Evolutionary conservation across 768 basidiomycete genomes (phyloP).

Genomic region (Rhizopogon roseolus): DNA sequence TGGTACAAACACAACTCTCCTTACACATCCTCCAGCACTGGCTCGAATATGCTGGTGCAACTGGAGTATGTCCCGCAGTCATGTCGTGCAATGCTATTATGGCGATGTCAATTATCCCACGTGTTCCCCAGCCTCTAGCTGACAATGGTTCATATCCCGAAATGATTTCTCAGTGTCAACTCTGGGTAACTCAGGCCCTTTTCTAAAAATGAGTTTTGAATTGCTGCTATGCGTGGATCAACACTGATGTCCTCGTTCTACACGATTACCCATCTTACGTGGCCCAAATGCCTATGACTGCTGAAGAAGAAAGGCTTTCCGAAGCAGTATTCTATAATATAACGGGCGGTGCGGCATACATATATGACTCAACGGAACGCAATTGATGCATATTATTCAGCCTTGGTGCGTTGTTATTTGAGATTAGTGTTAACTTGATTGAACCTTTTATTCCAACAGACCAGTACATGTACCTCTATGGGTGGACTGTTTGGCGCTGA

Average conservation of each 20-base stretch:
- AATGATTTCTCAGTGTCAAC: constrained; percentile 11
- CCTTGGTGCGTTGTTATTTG: constrained; percentile 9
- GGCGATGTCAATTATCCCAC: constrained; percentile 2
- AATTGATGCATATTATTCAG: constrained; percentile 16
- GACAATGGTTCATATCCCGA: constrained; percentile 18
- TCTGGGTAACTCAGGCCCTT: constrained; percentile 15
- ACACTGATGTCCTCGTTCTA: constrained; percentile 15
- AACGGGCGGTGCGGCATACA: constrained; percentile 9
- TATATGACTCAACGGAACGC: constrained; percentile 17
- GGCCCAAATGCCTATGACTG: constrained; percentile 6
- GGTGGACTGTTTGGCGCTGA: constrained; percentile 7
- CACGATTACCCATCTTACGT: constrained; percentile 9
- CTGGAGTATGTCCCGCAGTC: constrained; percentile 14
- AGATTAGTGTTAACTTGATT: not conserved
- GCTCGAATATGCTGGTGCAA: constrained; percentile 15
- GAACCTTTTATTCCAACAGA: constrained; percentile 6
- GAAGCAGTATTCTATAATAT: constrained; percentile 15
- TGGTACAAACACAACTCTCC: not conserved
- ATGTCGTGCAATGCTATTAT: constrained; percentile 7
- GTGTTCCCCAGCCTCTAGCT: constrained; percentile 16
- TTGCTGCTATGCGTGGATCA: constrained; percentile 18
- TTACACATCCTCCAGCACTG: constrained; percentile 12
- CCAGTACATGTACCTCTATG: constrained; percentile 7
- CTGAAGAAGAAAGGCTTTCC: constrained; percentile 10
- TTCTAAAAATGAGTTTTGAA: constrained; percentile 20